A percentile compares a stretch with the other conserved stretches of the same genome.
These are phyloP conservation scores for Seiridium unicorne DNA, from an alignment of 2,329 filamentous ascomycete species.

Conservation along the genomic window DNA sequence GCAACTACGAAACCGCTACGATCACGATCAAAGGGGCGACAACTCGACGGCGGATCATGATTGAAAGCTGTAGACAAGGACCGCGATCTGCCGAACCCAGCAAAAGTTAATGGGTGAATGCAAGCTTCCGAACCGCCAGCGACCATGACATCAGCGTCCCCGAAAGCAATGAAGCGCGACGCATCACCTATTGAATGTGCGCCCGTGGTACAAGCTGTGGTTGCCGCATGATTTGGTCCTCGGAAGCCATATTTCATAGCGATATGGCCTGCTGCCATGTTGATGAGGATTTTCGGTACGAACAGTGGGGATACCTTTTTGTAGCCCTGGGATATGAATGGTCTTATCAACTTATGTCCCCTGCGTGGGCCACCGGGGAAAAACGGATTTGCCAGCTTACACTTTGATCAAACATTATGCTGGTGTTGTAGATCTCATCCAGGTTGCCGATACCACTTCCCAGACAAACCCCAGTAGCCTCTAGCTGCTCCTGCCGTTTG, in stretches of 20 bases:
- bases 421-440: conserved; percentile 84
- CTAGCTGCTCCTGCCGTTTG: conserved; percentile 56
- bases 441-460: conserved; percentile 96
- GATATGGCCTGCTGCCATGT: conserved; percentile 90
- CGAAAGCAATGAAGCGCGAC: conserved; percentile 84
- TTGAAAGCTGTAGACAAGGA: conserved; percentile 85
- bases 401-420: conserved; percentile 69
- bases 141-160: conserved; percentile 92
- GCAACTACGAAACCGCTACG: conserved; percentile 88
- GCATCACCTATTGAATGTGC: conserved; percentile 94
- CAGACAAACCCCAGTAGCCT: conserved; percentile 84
- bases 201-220: conserved; percentile 94
- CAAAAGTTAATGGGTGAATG: conserved; percentile 89
- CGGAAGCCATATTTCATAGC: conserved; percentile 89
- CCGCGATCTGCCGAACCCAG: conserved; percentile 84
- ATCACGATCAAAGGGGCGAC: conserved; percentile 80
- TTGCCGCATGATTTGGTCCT: conserved; percentile 89
- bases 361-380: background rate
- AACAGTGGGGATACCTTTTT: conserved; percentile 91
- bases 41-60: conserved; percentile 65
- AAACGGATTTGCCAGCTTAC: conserved; percentile 45
- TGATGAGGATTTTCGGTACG: conserved; percentile 89
- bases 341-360: conserved; percentile 9
- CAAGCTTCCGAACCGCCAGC: conserved; percentile 95
- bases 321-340: conserved; percentile 63